phyloP scores from a whole-genome alignment of 129 eudicot genomes.

The Saussurea involucrata region DNA sequence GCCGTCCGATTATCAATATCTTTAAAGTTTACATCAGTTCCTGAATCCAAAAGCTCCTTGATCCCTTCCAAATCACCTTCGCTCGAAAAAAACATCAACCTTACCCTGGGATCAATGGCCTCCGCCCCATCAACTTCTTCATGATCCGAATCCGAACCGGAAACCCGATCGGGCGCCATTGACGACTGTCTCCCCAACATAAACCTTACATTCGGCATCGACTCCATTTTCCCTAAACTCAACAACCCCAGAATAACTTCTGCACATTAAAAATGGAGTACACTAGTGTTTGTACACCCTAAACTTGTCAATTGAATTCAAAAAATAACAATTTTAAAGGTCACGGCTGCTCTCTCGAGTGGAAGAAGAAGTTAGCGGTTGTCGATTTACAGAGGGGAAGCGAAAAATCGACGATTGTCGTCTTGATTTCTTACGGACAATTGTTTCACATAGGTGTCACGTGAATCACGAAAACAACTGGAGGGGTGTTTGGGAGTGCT shows the following conservation, averaged over 20 bases:
- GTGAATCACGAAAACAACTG: too few relatives aligned
- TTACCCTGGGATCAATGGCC: constrained; percentile 68
- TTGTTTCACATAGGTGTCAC: too few relatives aligned
- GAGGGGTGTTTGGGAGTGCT: too few relatives aligned
- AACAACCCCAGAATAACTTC: not conserved
- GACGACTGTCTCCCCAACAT: constrained; percentile 58
- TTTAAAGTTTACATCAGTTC: constrained; percentile 66
- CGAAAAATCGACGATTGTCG: too few relatives aligned
- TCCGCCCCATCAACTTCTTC: constrained; percentile 29
- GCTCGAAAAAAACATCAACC: constrained; percentile 72
- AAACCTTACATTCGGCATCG: constrained; percentile 28
- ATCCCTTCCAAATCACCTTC: constrained; percentile 85
- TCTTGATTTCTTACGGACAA: too few relatives aligned
- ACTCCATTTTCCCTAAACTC: constrained; percentile 20
- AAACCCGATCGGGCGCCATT: constrained; percentile 50
- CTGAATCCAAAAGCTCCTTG: constrained; percentile 56
- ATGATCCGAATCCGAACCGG: constrained; percentile 28
- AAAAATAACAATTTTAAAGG: not conserved
- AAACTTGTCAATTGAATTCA: not conserved
- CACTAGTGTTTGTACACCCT: not conserved
- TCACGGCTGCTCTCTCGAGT: too few relatives aligned
- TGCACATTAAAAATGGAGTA: not conserved
- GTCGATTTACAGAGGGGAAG: too few relatives aligned
- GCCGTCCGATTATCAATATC: constrained; percentile 92
- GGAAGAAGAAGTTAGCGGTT: too few relatives aligned